A percentile compares a stretch with the other conserved stretches of the same genome.
phyloP scores from a whole-genome alignment of 371 early-diverging fungal genomes.

The Lichtheimia corymbifera region DNA sequence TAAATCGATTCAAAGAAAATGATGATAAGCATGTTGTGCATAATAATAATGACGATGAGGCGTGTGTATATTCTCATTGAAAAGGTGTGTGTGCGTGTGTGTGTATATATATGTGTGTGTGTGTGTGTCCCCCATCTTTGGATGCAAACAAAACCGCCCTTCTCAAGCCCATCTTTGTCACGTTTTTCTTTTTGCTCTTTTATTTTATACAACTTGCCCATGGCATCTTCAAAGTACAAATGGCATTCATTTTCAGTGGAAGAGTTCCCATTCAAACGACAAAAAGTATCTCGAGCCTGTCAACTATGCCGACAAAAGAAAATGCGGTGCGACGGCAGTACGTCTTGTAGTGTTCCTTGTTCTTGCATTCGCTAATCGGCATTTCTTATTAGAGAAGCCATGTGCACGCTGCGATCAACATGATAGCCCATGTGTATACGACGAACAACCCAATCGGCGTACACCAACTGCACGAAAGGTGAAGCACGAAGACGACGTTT shows the following conservation, averaged over 20 bases:
- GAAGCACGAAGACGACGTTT: constrained; percentile 7
- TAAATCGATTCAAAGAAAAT: too few relatives aligned
- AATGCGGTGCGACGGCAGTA: constrained; percentile 34
- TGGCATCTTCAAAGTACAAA: constrained; percentile 15
- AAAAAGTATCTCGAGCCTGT: constrained; percentile 28
- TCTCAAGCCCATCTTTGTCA: constrained; percentile 1
- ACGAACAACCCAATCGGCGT: constrained; percentile 8
- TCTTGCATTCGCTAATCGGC: not conserved
- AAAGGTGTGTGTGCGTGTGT: too few relatives aligned
- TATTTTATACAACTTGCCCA: not conserved
- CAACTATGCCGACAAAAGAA: constrained; percentile 27
- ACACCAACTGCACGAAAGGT: constrained; percentile 2
- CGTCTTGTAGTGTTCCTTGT: constrained; percentile 2
- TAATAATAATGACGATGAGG: too few relatives aligned
- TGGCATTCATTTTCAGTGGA: constrained; percentile 33
- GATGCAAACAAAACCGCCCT: constrained; percentile 4
- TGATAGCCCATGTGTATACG: constrained; percentile 9
- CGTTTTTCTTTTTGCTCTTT: constrained; percentile 6
- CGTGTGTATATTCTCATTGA: too few relatives aligned
- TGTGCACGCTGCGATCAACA: constrained; percentile 19
- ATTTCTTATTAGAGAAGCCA: constrained; percentile 13
- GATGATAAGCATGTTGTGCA: too few relatives aligned
- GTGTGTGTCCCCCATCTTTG: constrained; percentile 1
- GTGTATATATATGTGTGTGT: too few relatives aligned
- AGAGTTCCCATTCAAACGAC: constrained; percentile 31